Conservation (phyloP, 1,284 basidiomycete genomes). For the Cryptococcus wingfieldii region DNA sequence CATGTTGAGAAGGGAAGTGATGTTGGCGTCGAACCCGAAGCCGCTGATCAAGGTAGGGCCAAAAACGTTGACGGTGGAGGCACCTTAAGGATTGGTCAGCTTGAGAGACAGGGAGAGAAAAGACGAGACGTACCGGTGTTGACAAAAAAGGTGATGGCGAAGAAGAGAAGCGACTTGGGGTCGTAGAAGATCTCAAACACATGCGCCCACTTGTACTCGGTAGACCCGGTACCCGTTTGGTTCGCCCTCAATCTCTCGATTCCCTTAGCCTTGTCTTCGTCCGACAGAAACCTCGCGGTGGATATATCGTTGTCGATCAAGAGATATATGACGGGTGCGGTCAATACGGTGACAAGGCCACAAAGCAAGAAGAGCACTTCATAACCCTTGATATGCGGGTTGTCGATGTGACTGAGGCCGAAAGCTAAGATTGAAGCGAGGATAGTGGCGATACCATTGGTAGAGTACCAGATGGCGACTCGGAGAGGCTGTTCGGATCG, state of each 20-base stretch:
- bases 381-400: slow-evolving; percentile 35
- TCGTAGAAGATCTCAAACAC: slow-evolving; percentile 44
- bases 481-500: slow-evolving; percentile 46
- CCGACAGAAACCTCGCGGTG: slow-evolving; percentile 44
- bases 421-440: slow-evolving; percentile 39
- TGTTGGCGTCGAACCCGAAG: slow-evolving; percentile 38
- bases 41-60: slow-evolving; percentile 31
- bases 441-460: slow-evolving; percentile 45
- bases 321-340: slow-evolving; percentile 40
- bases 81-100: slow-evolving; percentile 3
- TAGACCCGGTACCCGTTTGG: slow-evolving; percentile 43
- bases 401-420: slow-evolving; percentile 39
- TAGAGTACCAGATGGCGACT: slow-evolving; percentile 45
- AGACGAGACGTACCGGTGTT: slow-evolving; percentile 26
- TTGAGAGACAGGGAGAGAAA: no score
- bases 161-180: slow-evolving; percentile 44
- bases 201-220: slow-evolving; percentile 47
- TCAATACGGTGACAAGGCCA: slow-evolving; percentile 31
- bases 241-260: slow-evolving; percentile 50
- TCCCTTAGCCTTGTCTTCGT: slow-evolving; percentile 45
- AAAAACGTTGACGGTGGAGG: slow-evolving; percentile 38
- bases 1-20: slow-evolving; percentile 47
- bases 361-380: slow-evolving; percentile 47
- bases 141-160: slow-evolving; percentile 39
- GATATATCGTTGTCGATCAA: slow-evolving; percentile 41